Evolutionary conservation across 2,329 filamentous ascomycete genomes (phyloP), one percentile per base, ranked within the genome.

Genomic region (Dendryphion nanum): DNA sequence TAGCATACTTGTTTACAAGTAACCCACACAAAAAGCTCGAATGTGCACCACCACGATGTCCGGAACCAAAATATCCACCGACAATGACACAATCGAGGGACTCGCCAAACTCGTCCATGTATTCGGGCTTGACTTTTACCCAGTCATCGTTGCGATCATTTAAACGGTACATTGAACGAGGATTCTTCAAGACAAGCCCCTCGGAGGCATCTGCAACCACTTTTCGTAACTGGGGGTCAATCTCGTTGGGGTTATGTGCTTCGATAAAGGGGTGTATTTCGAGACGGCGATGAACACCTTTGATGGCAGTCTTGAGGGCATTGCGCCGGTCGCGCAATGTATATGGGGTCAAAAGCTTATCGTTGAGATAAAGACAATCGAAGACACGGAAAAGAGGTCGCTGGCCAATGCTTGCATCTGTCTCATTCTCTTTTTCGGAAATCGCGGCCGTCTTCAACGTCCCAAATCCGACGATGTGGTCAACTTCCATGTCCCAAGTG

Each of bases 101-200:
- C 66, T 97, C 91, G 44, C 93, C 93, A 61, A 93, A 95, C 46
- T 95, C 91, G 2, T 83, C 83, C 90, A 97, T 96, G 64, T 98
- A 98, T 48, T 98, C 93, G 1, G 93, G 93, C 57, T 98, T 98
- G 6, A 98, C 90, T 63, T 98, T 98, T 69, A 96, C 85, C 93
- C 93, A 98, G 65, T 95, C 88, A 53, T 95, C 87, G 55, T 94
- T 93, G 33, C 93, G 85, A 50, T 88, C 86, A 57, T 95, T 95
- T 7, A 97, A 75, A 5, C 81, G 78, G 62, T 98, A 98, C 56
- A 81, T 77, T 0, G 90, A 95, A 4, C 85, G 77, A 6, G 93
- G 93, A 47, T 95, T 97, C 71, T 98, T 98, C 36, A 97, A 70
- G 0, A 98, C 89, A 1, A 97, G 74, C 2, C 93, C 93, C 64